phyloP scores from a whole-genome alignment of 768 basidiomycete species.

The Suillus tomentosus region DNA sequence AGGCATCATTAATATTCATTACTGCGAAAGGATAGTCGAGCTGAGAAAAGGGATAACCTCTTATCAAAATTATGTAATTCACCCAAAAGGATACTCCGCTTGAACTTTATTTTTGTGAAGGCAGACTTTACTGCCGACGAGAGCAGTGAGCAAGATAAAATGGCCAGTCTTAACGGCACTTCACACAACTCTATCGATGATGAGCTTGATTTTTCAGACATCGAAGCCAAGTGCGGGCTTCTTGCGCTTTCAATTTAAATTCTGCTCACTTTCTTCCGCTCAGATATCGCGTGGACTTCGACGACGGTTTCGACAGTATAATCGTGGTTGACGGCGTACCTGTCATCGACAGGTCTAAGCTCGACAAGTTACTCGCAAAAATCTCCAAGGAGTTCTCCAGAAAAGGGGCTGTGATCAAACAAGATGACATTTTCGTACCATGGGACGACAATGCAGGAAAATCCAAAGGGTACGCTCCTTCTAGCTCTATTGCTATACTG shows the following conservation, averaged over 20 bases:
- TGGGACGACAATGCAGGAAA: slow-evolving; percentile 83
- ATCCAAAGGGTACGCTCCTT: slow-evolving; percentile 80
- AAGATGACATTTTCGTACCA: slow-evolving; percentile 82
- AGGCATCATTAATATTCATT: too few relatives aligned
- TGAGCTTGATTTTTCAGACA: slow-evolving; percentile 84
- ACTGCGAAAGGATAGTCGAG: background rate
- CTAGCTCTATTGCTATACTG: slow-evolving; percentile 2
- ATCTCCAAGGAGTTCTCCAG: slow-evolving; percentile 82
- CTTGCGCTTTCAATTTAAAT: slow-evolving; percentile 7
- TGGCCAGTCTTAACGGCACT: slow-evolving; percentile 45
- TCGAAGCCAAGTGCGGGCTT: slow-evolving; percentile 73
- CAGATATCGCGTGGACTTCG: slow-evolving; percentile 84
- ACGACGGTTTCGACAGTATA: slow-evolving; percentile 88
- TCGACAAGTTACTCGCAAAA: slow-evolving; percentile 78
- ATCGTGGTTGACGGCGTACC: slow-evolving; percentile 93
- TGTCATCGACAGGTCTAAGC: slow-evolving; percentile 82
- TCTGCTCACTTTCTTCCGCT: slow-evolving; percentile 13
- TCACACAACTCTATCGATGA: slow-evolving; percentile 47
- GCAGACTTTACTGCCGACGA: slow-evolving; percentile 11
- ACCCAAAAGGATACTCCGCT: slow-evolving; percentile 9
- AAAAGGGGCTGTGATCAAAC: slow-evolving; percentile 75
- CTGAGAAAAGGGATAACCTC: background rate
- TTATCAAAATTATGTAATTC: slow-evolving; percentile 5
- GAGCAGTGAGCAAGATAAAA: slow-evolving; percentile 30
- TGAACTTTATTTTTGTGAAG: slow-evolving; percentile 15